Base-by-base conservation (phyloP, 129 eudicot genomes). In the Erigeron canadensis region DNA sequence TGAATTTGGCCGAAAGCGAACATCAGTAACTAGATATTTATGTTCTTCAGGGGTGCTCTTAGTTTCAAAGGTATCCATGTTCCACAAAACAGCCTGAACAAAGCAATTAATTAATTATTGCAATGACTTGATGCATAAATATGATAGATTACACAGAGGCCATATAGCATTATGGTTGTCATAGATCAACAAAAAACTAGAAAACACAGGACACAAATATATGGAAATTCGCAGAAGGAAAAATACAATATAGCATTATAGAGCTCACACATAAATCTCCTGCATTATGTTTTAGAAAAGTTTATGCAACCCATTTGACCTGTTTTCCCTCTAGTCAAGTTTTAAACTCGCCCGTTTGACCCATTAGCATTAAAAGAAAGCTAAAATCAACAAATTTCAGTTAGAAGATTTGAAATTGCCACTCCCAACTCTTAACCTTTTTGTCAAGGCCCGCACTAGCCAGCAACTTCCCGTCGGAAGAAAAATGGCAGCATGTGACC, bases 391-490 rank as follows among this genome's bases (percentile, higher is more conserved):
- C 63, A 43, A 34, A n/a, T 69, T 28, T 51, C 61, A 51, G 37
- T 37, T 48, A 17, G 12, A 37, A 6, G 2, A 45, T 8, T 69
- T 69, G 13, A 51, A 39, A 16, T 54, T 9, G 12, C 38, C 50
- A 69, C 18, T 69, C 40, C 38, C 22, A 23, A 21, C 19, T 39
- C 13, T 51, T 76, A 87, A 87, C 98, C 96, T 87, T 94, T 81
- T 84, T 89, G 86, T 94, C 98, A 75, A 89, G 95, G 47, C 98
- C 98, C 10, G 95, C 98, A 85, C 98, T 94, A 79, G 96, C 98
- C 34, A 94, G 84, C 85, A 87, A 79, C 81, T 94, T 94, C 77
- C 98, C 98, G 70, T 94, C 98, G 3, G 95, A 87, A 77, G 98
- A 94, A 46, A 94, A 94, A 78, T 94, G 96, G 73, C 98, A 94